Evolutionary conservation across 1,139 yeast species (phyloP), one percentile per base, ranked within the genome.

Genomic region (Debaryomycetaceae sp.): DNA sequence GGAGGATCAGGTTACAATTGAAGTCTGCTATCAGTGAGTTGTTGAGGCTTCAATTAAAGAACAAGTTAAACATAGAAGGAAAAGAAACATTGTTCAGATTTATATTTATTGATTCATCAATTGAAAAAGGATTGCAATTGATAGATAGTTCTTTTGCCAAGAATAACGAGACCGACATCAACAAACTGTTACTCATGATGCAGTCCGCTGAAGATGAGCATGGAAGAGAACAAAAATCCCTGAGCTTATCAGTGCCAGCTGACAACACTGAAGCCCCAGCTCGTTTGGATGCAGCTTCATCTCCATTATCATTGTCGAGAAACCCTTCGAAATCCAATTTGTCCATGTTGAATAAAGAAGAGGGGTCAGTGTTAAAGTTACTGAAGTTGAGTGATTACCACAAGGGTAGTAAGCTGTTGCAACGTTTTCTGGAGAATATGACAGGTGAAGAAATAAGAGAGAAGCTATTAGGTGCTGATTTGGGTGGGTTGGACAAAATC

Each of bases 51-150:
- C 83, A 83, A 55, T 58, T 74, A 18, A 67, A 72, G 36, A 74
- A 75, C 22, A 68, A 74, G 45, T 65, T 85, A 49, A 79, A 70
- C 42, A 52, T 79, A 4, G 85, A 83, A 49, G 92, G 91, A 8
- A 84, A 84, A 52, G 94, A 84, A 52, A 79, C 87, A 0, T 64
- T 85, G 40, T 72, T 85, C 30, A 68, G 88, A 48, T 75, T 84
- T 46, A 79, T 87, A 43, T 75, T 80, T 45, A 70, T 84, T 41
- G 89, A 84, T 58, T 78, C 84, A 7, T 79, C 89, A 8, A 71
- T 85, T 39, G 85, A 81, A 48, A 81, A 79, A 50, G 87, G 87
- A 1, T 55, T 83, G 32, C 70, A 73, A 44, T 61, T 84, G 47
- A 65, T 83, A 44, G 77, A 70, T 47, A 56, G 55, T 19, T 62